Evolutionary conservation across 805 yeast species (phyloP).

Genomic region (Monosporozyma siamensis): DNA sequence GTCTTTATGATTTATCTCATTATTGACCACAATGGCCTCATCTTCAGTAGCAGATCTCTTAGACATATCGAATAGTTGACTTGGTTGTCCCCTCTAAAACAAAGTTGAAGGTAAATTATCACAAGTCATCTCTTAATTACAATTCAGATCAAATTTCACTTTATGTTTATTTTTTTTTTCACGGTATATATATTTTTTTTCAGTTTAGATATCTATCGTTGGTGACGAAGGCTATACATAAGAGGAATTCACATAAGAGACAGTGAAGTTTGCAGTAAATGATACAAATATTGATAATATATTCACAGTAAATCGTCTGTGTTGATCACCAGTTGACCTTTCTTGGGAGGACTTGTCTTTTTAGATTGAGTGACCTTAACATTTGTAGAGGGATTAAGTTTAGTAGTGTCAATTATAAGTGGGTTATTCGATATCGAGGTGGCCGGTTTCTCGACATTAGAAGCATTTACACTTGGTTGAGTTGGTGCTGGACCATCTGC

Average conservation of each 20-base stretch:
- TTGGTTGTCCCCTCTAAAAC: neutral
- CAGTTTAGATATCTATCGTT: neutral
- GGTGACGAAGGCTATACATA: neutral
- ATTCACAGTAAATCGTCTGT: too few species aligned
- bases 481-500: too few species aligned
- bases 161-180: neutral
- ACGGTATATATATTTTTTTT: neutral
- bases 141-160: neutral
- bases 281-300: neutral
- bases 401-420: too few species aligned
- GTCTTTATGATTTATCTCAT: neutral
- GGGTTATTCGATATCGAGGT: too few species aligned
- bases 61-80: conserved; percentile 9
- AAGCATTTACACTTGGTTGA: too few species aligned
- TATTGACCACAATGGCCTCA: neutral
- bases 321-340: too few species aligned
- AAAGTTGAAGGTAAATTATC: neutral
- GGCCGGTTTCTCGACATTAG: too few species aligned
- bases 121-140: neutral
- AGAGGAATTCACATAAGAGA: neutral
- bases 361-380: too few species aligned
- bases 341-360: too few species aligned
- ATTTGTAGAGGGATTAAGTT: too few species aligned
- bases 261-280: too few species aligned
- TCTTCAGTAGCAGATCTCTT: conserved; percentile 16